Evolutionary conservation across 257 asterid species (phyloP).

Genomic region (Leonotis leonurus): DNA sequence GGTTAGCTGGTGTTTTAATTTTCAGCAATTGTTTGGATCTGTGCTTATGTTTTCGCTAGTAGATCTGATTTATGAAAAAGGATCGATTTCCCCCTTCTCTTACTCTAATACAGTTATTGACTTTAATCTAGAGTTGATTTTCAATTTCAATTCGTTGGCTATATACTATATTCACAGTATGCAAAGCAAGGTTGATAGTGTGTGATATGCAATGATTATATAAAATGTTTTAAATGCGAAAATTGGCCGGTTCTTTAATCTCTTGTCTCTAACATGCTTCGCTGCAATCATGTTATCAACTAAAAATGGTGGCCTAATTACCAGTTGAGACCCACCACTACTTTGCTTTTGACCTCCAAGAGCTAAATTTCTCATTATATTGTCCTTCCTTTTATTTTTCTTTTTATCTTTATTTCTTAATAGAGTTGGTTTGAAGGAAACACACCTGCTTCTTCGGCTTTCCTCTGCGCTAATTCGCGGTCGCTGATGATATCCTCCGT

Average conservation of each 20-base stretch:
- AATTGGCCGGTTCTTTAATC: background rate
- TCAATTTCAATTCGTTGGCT: too few species aligned
- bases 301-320: conserved; percentile 12
- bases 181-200: conserved; percentile 15
- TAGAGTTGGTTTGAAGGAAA: background rate
- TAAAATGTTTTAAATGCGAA: background rate
- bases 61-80: background rate
- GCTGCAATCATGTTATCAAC: background rate
- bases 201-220: conserved; percentile 19
- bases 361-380: background rate
- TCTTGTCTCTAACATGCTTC: background rate
- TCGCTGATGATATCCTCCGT: conserved; percentile 59
- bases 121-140: background rate
- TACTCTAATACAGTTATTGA: background rate
- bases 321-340: conserved; percentile 12
- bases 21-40: conserved; percentile 4
- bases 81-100: too few species aligned
- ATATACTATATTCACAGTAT: background rate
- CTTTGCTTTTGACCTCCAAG: conserved; percentile 13
- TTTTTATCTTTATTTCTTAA: background rate
- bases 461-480: conserved; percentile 71
- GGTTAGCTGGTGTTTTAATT: background rate
- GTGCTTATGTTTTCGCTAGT: background rate
- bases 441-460: conserved; percentile 86
- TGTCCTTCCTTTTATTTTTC: background rate